Evolutionary conservation across 2,329 filamentous ascomycete genomes (phyloP).

Genomic region (Colletotrichum abscissum): DNA sequence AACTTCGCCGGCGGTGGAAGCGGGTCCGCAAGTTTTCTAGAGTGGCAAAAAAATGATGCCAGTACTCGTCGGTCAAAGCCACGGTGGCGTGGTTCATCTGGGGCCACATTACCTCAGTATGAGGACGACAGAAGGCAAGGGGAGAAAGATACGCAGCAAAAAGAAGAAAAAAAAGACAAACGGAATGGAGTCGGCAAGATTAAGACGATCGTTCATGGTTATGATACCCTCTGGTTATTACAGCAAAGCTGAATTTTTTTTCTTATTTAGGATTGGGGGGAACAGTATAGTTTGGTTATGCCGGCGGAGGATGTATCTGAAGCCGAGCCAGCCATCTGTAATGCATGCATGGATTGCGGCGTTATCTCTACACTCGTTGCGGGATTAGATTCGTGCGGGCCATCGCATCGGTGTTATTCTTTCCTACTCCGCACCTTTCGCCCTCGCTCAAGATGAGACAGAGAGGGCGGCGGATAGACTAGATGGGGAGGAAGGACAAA

Average conservation of each 20-base stretch:
- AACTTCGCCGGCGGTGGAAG: constrained; percentile 46
- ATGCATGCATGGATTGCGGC: neutral
- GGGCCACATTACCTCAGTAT: neutral
- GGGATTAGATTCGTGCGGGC: neutral
- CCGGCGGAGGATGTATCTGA: neutral
- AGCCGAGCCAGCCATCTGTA: neutral
- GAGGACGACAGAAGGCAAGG: neutral
- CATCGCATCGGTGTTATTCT: neutral
- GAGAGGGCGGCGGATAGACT: neutral
- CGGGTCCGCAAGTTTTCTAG: constrained; percentile 45
- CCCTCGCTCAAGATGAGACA: neutral
- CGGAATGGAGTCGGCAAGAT: neutral
- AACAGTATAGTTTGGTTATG: neutral
- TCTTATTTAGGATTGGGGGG: neutral
- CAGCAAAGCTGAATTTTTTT: neutral
- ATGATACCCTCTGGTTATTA: constrained; percentile 35
- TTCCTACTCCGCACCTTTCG: neutral
- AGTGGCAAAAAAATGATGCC: neutral
- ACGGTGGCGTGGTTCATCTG: no score
- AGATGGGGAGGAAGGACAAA: neutral
- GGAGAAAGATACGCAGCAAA: neutral
- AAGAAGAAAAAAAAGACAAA: neutral
- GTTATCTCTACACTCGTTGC: neutral
- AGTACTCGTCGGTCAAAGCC: neutral
- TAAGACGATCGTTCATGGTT: constrained; percentile 22